phyloP scores from a whole-genome alignment of 306 rosid genomes.

The Spatholobus suberectus region DNA sequence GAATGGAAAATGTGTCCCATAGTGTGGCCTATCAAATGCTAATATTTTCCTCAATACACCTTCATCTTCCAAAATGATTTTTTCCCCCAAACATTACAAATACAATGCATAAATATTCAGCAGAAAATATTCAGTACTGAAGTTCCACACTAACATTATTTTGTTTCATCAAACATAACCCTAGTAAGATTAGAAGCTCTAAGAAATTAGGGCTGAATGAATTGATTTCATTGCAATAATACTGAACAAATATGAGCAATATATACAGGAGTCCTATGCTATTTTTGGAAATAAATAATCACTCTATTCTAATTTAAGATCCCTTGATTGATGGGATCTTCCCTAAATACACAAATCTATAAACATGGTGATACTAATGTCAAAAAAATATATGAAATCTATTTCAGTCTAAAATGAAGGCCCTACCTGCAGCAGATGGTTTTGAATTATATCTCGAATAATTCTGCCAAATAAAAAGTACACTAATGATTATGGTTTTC shows the following conservation, averaged over 20 bases:
- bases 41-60: background rate
- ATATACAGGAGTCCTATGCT: no score
- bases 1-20: slow-evolving; percentile 11
- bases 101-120: slow-evolving; percentile 7
- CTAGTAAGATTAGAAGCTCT: background rate
- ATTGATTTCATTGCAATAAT: no score
- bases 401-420: slow-evolving; percentile 40
- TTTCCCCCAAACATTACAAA: background rate
- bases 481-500: slow-evolving; percentile 14
- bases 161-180: slow-evolving; percentile 19
- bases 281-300: no score
- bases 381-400: slow-evolving; percentile 3
- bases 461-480: slow-evolving; percentile 62
- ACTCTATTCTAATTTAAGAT: no score
- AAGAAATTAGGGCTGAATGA: background rate
- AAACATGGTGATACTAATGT: background rate
- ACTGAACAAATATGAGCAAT: no score
- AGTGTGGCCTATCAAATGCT: background rate
- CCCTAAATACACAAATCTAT: no score
- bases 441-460: slow-evolving; percentile 96
- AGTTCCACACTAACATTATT: background rate
- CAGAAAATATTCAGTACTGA: background rate
- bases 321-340: no score
- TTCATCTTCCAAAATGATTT: background rate
- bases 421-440: slow-evolving; percentile 91